Percentiles rank a stretch among this genome's conserved stretches.
phyloP scores from a whole-genome alignment of 768 basidiomycete genomes.

The Lactarius sp. region DNA sequence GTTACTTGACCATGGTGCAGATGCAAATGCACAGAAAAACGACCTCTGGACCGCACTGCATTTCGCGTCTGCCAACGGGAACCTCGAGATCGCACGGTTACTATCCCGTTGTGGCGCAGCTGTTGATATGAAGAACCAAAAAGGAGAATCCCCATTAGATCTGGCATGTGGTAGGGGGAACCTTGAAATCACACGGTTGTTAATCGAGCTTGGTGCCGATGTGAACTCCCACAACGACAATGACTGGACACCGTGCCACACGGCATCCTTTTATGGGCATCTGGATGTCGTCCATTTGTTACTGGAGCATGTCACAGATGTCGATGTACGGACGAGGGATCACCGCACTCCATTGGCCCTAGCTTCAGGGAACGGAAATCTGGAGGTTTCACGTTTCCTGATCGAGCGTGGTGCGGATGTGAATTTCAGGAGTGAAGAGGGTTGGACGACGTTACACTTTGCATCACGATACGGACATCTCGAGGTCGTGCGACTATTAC shows the following conservation, averaged over 20 bases:
- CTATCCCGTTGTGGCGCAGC: not conserved
- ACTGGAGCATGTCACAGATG: not conserved
- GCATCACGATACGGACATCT: not conserved
- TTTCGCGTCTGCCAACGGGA: too few species aligned
- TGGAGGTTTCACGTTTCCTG: not conserved
- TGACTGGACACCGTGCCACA: not conserved
- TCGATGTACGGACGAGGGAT: not conserved
- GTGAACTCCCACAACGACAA: not conserved
- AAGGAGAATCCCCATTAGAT: not conserved
- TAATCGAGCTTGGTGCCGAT: not conserved
- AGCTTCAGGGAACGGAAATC: not conserved
- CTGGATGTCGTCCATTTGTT: not conserved
- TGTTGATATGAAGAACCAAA: not conserved
- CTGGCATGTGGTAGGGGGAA: accelerated
- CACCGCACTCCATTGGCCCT: not conserved
- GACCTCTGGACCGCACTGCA: too few species aligned
- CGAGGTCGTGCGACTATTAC: not conserved
- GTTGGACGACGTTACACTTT: not conserved
- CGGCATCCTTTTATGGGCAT: not conserved
- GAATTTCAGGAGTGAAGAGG: not conserved
- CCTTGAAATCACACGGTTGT: not conserved
- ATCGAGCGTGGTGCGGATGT: too few species aligned
- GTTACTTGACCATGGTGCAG: not conserved
- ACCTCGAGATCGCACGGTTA: too few species aligned
- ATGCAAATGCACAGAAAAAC: not conserved